Base-by-base conservation (phyloP, 768 basidiomycete species). In the Xerocomellus intermedius region DNA sequence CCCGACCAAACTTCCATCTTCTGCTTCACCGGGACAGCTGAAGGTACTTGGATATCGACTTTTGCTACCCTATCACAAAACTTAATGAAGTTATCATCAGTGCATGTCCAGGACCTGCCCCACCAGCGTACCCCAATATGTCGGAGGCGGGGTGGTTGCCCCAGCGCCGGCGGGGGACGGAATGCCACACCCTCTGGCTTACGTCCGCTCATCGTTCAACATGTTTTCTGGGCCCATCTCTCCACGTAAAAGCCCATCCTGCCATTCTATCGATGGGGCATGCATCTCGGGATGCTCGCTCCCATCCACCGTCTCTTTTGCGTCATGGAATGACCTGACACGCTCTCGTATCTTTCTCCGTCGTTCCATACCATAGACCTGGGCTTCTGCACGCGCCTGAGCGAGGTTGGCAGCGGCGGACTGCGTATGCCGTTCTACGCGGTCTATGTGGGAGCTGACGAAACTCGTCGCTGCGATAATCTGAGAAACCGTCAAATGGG, bases 321-420 rank as follows among this genome's bases (percentile, higher is more conserved):
- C 24, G 50, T 79, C 64, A 24, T 41, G 54, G 24, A 54, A 56
- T 5, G 43, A 77, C 53, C 64, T 69, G 16, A 82, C 83, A 4
- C 79, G 76, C 55, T 76, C 74, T 32, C 76, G 73, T 55, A 88
- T 77, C 52, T 77, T 77, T 42, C 69, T 70, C 45, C 84, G 75
- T 48, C 85, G 71, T 57, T 81, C 78, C 38, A 73, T 75, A 1
- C 87, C 86, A 38, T 79, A 66, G 57, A 82, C 76, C 41, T 74
- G 70, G 8, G 85, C 84, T 35, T 86, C 86, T 14, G 68, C 65
- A 17, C 83, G 77, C 5, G 85, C 87, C 54, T 81, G 76, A 0
- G 82, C 77, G 19, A 89, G 78, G 57, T 86, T 86, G 9, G 71
- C 69, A 1, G 77, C 80, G 0, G 87, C 88, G 3, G 72, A 70